phyloP scores from a whole-genome alignment of 2,329 filamentous ascomycete genomes.

The Ambrosiella cleistominuta region DNA sequence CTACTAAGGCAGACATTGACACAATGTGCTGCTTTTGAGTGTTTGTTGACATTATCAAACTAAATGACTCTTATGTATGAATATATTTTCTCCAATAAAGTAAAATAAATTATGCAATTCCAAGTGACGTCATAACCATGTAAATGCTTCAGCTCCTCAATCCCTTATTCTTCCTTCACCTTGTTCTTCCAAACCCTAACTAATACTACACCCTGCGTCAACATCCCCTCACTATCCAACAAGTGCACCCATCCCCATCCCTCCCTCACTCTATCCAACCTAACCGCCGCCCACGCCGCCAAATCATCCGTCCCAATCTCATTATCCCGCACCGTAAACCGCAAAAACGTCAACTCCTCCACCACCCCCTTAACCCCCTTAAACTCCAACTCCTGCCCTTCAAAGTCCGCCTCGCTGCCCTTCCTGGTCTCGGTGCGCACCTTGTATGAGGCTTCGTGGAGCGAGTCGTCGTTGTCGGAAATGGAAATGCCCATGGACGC shows the following conservation, averaged over 20 bases:
- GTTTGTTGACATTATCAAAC: too few species aligned
- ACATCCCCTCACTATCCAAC: constrained; percentile 47
- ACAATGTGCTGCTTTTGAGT: too few species aligned
- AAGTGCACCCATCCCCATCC: constrained; percentile 68
- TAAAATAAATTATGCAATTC: too few species aligned
- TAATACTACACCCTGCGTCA: constrained; percentile 52
- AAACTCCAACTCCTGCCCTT: constrained; percentile 40
- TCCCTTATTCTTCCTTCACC: background rate
- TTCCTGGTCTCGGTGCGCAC: constrained; percentile 39
- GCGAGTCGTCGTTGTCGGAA: constrained; percentile 18
- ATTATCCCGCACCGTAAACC: constrained; percentile 78
- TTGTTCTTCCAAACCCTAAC: constrained; percentile 52
- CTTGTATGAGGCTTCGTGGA: constrained; percentile 33
- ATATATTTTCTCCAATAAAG: too few species aligned
- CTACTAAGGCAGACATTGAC: too few species aligned
- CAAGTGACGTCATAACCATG: too few species aligned
- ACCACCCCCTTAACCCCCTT: constrained; percentile 37
- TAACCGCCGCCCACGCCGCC: constrained; percentile 75
- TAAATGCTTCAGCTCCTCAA: background rate
- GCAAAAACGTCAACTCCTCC: constrained; percentile 53
- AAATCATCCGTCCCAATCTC: constrained; percentile 62
- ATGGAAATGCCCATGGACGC: constrained; percentile 23
- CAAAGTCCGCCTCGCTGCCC: constrained; percentile 47
- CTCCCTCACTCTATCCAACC: constrained; percentile 59
- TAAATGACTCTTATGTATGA: too few species aligned